Evolutionary conservation across 257 asterid species (phyloP), one percentile per base, ranked within the genome.

Genomic region (Solanum chiquidenum): DNA sequence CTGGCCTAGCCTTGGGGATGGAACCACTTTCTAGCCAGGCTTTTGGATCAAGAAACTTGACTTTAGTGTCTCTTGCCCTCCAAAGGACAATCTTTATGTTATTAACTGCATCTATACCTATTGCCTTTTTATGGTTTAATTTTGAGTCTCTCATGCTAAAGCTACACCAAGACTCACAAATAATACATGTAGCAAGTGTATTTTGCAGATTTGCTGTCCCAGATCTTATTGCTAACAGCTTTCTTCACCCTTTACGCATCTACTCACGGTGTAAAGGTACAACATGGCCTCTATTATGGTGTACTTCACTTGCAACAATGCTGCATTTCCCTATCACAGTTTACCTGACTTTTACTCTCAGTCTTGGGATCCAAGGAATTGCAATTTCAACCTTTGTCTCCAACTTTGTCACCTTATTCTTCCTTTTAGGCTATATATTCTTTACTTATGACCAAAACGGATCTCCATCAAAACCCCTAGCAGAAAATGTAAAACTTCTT

Each of bases 11-110:
- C 86, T 92, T 93, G 93, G 99, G 99, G 82, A 95, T 97, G 99
- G 99, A 97, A 86, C 99, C 98, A 16, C 90, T 97, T 72, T 97
- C 98, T 87, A 94, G 95, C 92, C 98, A 95, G 89, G 98, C 98
- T 90, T 94, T 95, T 83, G 99, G 99, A 14, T 94, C 99, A 66
- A 93, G 89, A 92, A 95, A 95, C 92, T 88, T 90, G 52, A 87
- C 91, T 85, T 86, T 92, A 73, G 86, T 91, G 71, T 90, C 92
- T 87, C 92, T 90, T 72, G 94, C 93, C 87, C 97, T 97, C 64
- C 95, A 91, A 86, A 91, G 96, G 90, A 95, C 95, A 40, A 93
- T 95, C 9, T 60, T 92, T 46, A 86, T 97, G 91, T 84, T 97
- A 90, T 95, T 97, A 42, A 87, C 92, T 37, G 91, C 93, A 88